Evolutionary conservation across 306 rosid species (phyloP), one percentile per base, ranked within the genome.

Genomic region (Malus fusca): DNA sequence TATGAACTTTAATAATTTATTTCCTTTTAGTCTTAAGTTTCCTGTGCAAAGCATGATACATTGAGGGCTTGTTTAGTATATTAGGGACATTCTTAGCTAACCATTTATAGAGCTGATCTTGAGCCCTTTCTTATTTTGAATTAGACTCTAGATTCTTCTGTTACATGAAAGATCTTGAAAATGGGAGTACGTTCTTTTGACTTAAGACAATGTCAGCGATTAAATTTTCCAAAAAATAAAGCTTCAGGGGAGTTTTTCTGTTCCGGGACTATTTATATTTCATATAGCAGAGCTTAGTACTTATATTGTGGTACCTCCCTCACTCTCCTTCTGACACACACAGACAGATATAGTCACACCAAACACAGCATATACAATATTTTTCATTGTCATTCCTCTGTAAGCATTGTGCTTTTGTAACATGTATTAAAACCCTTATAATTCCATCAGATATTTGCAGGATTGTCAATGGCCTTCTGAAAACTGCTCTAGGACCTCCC

Each of bases 401-500:
- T 81, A 71, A 73, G 86, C 83, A 8, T 80, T 84, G 72, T 78
- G 84, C 73, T 85, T 86, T 82, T 83, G 87, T 82, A 69, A 77
- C 77, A 77, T 85, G 83, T 81, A 87, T 85, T 92, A 84, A 91
- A 90, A 78, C 90, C 80, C 91, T 85, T 80, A 90, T 86, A 91
- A 89, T 83, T 85, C 90, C 84, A 83, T 89, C 89, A 89, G 93
- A 90, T 89, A 67, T 88, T 90, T 90, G 83, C 99, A 96, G 99
- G 99, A 88, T 92, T 84, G 99, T 96, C 83, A 96, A 90, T 69
- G 99, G 99, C 82, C 99, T 96, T 87, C 83, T 92, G 78, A 96
- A 96, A 92, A 92, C 99, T 83, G 99, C 99, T 69, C 77, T 92
- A 81, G 99, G 99, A 78, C 99, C 99, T 17, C 98, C 99, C 81